Base-by-base conservation (phyloP, 2,329 filamentous ascomycete species). In the Colletotrichum sp. region DNA sequence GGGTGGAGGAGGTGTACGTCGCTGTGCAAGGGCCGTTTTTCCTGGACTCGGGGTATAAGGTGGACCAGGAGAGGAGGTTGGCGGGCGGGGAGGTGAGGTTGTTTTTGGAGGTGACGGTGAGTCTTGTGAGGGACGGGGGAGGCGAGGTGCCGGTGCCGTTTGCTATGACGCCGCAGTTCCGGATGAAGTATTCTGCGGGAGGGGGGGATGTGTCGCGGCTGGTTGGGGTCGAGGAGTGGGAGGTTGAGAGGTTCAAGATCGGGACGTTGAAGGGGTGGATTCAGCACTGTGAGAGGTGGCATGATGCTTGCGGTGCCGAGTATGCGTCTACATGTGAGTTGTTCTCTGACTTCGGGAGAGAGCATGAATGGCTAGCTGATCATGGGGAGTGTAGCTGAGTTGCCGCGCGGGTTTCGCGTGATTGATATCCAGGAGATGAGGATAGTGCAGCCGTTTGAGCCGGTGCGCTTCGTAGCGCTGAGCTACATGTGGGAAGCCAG, bases 391-490 rank as follows among this genome's bases (percentile, higher is more conserved):
- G 3, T 13, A 72, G 64, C 30, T 12, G 18, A 55, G 24, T 26
- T 69, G 5, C 72, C 72, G 8, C n/a, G 18, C 5, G 67, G 57
- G 6, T 71, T 71, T 7, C 39, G 68, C 3, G 77, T 88, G 52
- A 82, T 88, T 66, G 85, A 88, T 75, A 81, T 83, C 4, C 81
- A 82, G n/a, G 83, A 85, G 28, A 82, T 83, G 16, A 79, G 82
- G 44, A 79, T 88, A 30, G 84, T 87, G 8, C 82, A 80, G 18
- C 80, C 85, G 7, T 81, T 81, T 18, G 80, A 83, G 2, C 79
- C 79, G 3, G 84, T 87, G 55, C 80, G 84, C 26, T 88, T 88
- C 68, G 79, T 87, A 3, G 85, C 86, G 21, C 81, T 88, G 18
- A 88, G 86, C 80, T 88, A 88, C 76, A 86, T 87, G 57, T 87